phyloP scores from a whole-genome alignment of 2,329 filamentous ascomycete species.

The Colletotrichum tabaci region DNA sequence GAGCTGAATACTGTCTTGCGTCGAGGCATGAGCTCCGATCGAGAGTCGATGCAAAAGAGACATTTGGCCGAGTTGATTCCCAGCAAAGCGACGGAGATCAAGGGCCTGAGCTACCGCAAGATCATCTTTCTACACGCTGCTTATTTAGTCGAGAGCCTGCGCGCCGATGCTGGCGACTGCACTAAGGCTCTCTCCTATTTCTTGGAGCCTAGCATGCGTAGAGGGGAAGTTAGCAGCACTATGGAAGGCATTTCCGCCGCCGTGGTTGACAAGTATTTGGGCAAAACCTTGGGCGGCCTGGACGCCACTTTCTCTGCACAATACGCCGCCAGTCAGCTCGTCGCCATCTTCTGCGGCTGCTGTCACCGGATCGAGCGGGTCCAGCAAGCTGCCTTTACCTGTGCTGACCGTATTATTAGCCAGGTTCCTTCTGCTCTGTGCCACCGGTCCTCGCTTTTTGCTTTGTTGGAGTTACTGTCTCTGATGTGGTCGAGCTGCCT shows the following conservation, averaged over 20 bases:
- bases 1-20: conserved; percentile 95
- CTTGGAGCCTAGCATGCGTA: conserved; percentile 87
- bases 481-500: conserved; percentile 97
- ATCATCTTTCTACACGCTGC: conserved; percentile 93
- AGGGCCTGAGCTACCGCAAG: conserved; percentile 87
- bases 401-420: conserved; percentile 87
- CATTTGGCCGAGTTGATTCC: conserved; percentile 82
- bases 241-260: conserved; percentile 77
- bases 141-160: conserved; percentile 88
- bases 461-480: conserved; percentile 89
- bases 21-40: conserved; percentile 85
- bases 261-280: conserved; percentile 85
- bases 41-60: conserved; percentile 85
- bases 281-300: conserved; percentile 79
- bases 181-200: conserved; percentile 94
- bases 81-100: conserved; percentile 83
- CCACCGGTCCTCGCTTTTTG: conserved; percentile 91
- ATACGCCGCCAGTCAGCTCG: conserved; percentile 90
- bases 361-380: conserved; percentile 95
- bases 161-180: conserved; percentile 89
- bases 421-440: conserved; percentile 92
- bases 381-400: conserved; percentile 86
- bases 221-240: conserved; percentile 72
- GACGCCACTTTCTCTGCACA: conserved; percentile 89
- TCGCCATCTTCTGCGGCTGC: conserved; percentile 86